phyloP scores from a whole-genome alignment of 495 filamentous ascomycete species.

The Bryoglossum gracile region DNA sequence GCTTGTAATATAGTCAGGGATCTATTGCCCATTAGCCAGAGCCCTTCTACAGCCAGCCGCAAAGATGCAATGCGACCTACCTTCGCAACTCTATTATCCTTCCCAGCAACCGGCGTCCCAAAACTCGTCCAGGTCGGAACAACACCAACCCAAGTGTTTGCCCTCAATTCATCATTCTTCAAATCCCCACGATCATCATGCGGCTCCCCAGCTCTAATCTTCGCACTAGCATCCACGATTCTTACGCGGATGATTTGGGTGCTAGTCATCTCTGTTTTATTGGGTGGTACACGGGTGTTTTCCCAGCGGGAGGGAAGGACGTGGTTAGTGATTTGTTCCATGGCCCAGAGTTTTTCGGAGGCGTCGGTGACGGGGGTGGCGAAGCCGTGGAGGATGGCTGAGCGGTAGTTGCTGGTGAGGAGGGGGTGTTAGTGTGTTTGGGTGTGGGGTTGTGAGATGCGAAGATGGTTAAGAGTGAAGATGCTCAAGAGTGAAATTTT shows the following conservation, averaged over 20 bases:
- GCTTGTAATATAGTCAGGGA: constrained; percentile 14
- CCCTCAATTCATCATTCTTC: constrained; percentile 50
- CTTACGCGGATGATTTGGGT: constrained; percentile 68
- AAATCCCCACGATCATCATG: constrained; percentile 65
- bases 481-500: no score
- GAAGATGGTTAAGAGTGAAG: no score
- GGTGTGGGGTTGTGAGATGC: no score
- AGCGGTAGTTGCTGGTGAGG: constrained; percentile 88
- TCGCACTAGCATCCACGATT: constrained; percentile 67
- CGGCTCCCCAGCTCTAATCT: constrained; percentile 63
- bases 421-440: no score
- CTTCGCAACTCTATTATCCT: constrained; percentile 16
- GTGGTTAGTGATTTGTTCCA: constrained; percentile 73
- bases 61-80: not conserved
- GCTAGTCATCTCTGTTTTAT: constrained; percentile 64
- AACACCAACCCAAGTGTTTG: constrained; percentile 74
- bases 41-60: not conserved
- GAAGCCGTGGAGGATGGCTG: constrained; percentile 70
- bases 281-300: constrained; percentile 62
- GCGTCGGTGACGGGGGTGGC: constrained; percentile 57
- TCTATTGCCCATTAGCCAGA: not conserved
- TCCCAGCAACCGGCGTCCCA: constrained; percentile 56
- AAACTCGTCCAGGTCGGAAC: constrained; percentile 61
- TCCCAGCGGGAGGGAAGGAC: constrained; percentile 64
- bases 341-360: constrained; percentile 74